These are phyloP conservation scores for Alternaria rosae DNA, from an alignment of 2,329 filamentous ascomycete genomes.

Conservation along the genomic window DNA sequence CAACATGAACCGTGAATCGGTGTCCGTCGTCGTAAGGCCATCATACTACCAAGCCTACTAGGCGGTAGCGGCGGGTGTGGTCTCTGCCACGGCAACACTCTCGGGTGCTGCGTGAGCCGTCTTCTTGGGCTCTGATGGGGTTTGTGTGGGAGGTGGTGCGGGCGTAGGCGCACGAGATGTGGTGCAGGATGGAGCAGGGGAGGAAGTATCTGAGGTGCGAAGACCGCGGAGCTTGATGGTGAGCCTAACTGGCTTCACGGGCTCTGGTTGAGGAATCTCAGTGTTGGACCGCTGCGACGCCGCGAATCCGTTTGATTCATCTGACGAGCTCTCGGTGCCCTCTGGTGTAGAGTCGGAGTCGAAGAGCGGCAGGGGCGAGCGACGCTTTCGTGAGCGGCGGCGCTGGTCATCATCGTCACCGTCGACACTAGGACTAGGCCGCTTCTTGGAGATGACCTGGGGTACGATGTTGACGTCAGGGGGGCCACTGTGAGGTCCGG, in stretches of 20 bases:
- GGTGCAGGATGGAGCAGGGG: conserved; percentile 26
- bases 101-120: neutral
- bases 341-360: conserved; percentile 51
- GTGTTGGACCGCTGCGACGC: conserved; percentile 36
- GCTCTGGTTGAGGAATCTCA: conserved; percentile 27
- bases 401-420: conserved; percentile 59
- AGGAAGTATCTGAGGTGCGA: conserved; percentile 34
- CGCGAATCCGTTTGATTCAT: conserved; percentile 42
- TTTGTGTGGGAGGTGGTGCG: neutral
- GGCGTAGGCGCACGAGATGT: conserved; percentile 25
- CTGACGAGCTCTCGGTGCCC: conserved; percentile 45
- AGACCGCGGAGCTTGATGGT: conserved; percentile 45
- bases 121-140: neutral
- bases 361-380: conserved; percentile 55
- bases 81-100: conserved; percentile 8
- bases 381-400: conserved; percentile 62
- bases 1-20: conserved; percentile 18
- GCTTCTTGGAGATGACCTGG: conserved; percentile 49
- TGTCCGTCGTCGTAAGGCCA: conserved; percentile 17
- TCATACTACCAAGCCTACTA: conserved; percentile 15
- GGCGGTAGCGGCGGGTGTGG: conserved; percentile 13
- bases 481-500: conserved; percentile 65
- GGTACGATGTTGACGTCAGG: conserved; percentile 55
- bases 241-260: conserved; percentile 37
- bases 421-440: conserved; percentile 61